These are phyloP conservation scores for Phytophthora tubulina DNA, from an alignment of 352 stramenopile species.

Conservation along the genomic window DNA sequence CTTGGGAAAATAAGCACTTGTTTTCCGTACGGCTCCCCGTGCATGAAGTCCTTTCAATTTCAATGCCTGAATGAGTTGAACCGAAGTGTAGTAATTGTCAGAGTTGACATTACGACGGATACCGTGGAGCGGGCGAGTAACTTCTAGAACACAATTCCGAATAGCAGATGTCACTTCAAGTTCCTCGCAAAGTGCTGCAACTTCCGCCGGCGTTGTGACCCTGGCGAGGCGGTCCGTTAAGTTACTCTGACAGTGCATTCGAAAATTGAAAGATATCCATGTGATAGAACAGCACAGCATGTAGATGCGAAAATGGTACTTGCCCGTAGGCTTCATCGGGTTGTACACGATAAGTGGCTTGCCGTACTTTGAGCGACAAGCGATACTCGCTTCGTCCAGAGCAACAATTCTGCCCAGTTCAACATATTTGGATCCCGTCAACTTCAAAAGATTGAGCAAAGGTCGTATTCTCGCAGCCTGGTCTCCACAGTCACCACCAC, in stretches of 20 bases:
- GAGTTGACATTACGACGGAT: slow-evolving; percentile 38
- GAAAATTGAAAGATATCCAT: no score
- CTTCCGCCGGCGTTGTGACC: no score
- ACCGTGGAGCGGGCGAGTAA: no score
- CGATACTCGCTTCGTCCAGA: slow-evolving; percentile 3
- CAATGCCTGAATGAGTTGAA: slow-evolving; percentile 31
- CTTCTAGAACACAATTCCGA: no score
- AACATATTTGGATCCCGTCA: background rate
- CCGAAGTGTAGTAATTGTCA: slow-evolving; percentile 50
- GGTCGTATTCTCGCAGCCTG: background rate
- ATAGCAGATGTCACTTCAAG: no score
- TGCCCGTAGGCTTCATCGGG: slow-evolving; percentile 37
- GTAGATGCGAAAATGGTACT: slow-evolving; percentile 50
- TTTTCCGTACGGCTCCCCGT: slow-evolving; percentile 26
- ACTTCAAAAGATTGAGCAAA: background rate
- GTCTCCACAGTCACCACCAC: background rate
- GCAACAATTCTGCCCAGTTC: slow-evolving; percentile 3
- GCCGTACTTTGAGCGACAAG: slow-evolving; percentile 17
- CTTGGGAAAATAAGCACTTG: slow-evolving; percentile 27
- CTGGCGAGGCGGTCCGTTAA: no score
- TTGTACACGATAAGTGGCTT: slow-evolving; percentile 4
- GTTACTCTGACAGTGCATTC: no score
- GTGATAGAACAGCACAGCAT: slow-evolving; percentile 33
- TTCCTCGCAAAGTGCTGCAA: no score
- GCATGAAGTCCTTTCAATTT: slow-evolving; percentile 29